These are phyloP conservation scores for Microdochium trichocladiopsis DNA, from an alignment of 2,329 filamentous ascomycete species.

Conservation along the genomic window DNA sequence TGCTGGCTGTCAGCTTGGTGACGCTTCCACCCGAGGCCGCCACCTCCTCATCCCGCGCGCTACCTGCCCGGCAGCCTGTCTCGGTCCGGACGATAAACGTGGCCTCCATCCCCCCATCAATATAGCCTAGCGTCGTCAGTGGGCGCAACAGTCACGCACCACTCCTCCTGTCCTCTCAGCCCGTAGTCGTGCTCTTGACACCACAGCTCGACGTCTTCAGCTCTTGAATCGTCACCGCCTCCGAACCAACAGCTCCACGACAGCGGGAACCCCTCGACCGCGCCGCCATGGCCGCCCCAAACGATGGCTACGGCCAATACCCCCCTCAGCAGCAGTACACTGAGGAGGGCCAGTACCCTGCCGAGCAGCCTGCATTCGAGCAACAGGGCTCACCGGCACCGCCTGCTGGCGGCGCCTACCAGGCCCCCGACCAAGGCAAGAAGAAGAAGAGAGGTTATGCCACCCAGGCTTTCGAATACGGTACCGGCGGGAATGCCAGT, in stretches of 20 bases:
- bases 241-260: conserved; percentile 1
- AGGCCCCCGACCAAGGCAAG: conserved; percentile 40
- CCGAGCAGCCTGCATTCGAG: conserved; percentile 28
- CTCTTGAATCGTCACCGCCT: not conserved
- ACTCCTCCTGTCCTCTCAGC: not conserved
- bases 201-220: not conserved
- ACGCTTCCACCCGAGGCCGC: not conserved
- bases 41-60: not conserved
- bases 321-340: conserved; percentile 31
- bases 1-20: not conserved
- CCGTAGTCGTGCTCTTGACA: not conserved
- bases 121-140: not conserved
- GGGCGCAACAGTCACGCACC: not conserved
- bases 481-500: conserved; percentile 74
- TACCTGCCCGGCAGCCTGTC: not conserved
- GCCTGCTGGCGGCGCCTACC: conserved; percentile 16
- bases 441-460: conserved; percentile 97
- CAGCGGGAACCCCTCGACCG: conserved; percentile 6
- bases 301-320: conserved; percentile 47
- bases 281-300: conserved; percentile 48
- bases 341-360: conserved; percentile 31
- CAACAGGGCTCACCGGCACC: conserved; percentile 27
- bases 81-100: not conserved
- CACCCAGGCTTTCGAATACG: conserved; percentile 89
- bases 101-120: not conserved